Evolutionary conservation across 768 basidiomycete genomes (phyloP).

Genomic region (Candolleomyces aberdarensis): DNA sequence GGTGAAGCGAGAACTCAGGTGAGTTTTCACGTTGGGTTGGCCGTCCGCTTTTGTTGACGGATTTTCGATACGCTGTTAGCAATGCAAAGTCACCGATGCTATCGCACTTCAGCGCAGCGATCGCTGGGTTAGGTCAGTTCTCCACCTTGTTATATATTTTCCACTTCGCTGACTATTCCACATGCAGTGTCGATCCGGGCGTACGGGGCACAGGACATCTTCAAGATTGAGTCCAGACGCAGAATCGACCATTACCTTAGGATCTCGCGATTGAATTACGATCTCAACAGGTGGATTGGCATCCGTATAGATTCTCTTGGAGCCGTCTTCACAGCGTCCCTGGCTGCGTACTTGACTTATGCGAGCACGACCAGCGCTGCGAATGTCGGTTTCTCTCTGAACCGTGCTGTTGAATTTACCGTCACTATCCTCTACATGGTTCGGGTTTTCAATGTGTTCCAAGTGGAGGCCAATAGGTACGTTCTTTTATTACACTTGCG

Average conservation of each 20-base stretch:
- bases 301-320: no score
- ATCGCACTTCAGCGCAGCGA: conserved; percentile 29
- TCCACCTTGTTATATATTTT: background rate
- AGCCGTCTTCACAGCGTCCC: no score
- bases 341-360: no score
- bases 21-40: conserved; percentile 9
- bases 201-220: no score
- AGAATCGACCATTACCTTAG: no score
- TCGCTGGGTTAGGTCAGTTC: conserved; percentile 33
- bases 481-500: conserved; percentile 33
- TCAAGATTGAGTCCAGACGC: no score
- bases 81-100: conserved; percentile 57
- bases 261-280: no score
- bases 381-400: no score
- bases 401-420: background rate
- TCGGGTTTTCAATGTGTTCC: conserved; percentile 37
- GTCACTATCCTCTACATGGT: background rate
- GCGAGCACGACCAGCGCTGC: no score
- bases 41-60: background rate
- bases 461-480: conserved; percentile 47
- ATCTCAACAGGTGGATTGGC: no score
- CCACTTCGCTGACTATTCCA: background rate
- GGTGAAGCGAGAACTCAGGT: conserved; percentile 48
- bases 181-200: background rate
- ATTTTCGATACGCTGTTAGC: conserved; percentile 22